Conservation (phyloP, 805 yeast genomes). For the Yarrowia keelungensis region DNA sequence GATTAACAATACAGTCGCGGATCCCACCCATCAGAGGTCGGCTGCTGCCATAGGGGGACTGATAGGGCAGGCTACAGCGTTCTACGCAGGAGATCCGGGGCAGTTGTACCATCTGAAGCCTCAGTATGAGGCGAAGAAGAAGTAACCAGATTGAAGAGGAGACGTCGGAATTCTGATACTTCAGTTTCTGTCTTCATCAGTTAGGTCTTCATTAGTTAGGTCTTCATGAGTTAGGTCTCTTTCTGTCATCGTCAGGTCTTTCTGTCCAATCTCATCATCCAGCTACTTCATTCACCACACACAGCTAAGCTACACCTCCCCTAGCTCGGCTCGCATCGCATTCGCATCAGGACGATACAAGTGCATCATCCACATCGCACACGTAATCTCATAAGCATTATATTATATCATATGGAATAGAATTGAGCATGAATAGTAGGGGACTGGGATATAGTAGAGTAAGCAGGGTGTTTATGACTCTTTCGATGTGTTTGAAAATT, state of each 20-base stretch:
- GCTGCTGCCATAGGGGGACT: conserved; percentile 39
- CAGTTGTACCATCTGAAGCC: conserved; percentile 32
- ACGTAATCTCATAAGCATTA: conserved; percentile 2
- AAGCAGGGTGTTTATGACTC: too few species aligned
- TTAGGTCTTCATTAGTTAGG: too few species aligned
- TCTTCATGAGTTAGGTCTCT: too few species aligned
- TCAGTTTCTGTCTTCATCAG: too few species aligned
- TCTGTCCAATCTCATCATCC: too few species aligned
- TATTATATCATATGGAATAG: not conserved
- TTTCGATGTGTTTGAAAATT: too few species aligned
- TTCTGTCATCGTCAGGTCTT: too few species aligned
- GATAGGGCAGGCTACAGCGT: conserved; percentile 31
- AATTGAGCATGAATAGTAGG: too few species aligned
- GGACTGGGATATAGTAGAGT: too few species aligned
- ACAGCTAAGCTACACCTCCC: not conserved
- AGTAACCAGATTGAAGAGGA: not conserved
- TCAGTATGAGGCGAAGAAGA: conserved; percentile 22
- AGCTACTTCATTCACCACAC: too few species aligned
- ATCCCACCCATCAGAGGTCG: conserved; percentile 9
- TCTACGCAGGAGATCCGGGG: conserved; percentile 28
- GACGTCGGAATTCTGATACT: too few species aligned
- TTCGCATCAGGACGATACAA: too few species aligned
- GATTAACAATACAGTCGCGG: conserved; percentile 47
- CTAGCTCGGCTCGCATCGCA: not conserved
- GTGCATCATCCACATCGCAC: not conserved